These are phyloP conservation scores for Monotropa hypopitys DNA, from an alignment of 179 eudicot species.

Conservation along the genomic window DNA sequence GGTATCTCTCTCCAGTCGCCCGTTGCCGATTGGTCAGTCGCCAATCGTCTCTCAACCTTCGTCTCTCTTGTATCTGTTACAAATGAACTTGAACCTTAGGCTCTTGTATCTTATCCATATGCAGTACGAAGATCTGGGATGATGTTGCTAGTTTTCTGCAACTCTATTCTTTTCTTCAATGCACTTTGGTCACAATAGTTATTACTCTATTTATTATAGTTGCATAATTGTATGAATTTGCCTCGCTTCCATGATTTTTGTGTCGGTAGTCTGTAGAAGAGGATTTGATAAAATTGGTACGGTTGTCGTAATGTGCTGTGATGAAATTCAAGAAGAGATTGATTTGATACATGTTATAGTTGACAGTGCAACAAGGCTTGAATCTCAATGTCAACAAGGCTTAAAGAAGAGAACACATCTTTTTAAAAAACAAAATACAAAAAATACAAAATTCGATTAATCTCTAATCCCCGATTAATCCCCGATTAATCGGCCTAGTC, in stretches of 20 bases:
- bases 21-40: too few species aligned
- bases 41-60: too few species aligned
- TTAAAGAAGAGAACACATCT: too few species aligned
- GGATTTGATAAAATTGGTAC: conserved; percentile 97
- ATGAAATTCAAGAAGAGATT: conserved; percentile 79
- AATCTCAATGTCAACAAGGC: conserved; percentile 74
- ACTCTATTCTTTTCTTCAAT: background rate
- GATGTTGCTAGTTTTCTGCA: background rate
- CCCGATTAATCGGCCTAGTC: too few species aligned
- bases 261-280: conserved; percentile 92
- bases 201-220: background rate
- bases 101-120: background rate
- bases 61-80: too few species aligned
- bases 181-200: background rate
- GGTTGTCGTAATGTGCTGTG: conserved; percentile 85
- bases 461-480: too few species aligned
- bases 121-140: background rate
- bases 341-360: conserved; percentile 64
- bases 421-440: too few species aligned
- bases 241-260: background rate
- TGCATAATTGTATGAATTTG: background rate
- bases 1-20: too few species aligned
- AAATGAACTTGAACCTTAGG: too few species aligned
- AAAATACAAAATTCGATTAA: too few species aligned
- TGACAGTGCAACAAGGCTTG: conserved; percentile 90